phyloP scores from a whole-genome alignment of 1,284 basidiomycete species.

The Melanopsichium pennsylvanicum region DNA sequence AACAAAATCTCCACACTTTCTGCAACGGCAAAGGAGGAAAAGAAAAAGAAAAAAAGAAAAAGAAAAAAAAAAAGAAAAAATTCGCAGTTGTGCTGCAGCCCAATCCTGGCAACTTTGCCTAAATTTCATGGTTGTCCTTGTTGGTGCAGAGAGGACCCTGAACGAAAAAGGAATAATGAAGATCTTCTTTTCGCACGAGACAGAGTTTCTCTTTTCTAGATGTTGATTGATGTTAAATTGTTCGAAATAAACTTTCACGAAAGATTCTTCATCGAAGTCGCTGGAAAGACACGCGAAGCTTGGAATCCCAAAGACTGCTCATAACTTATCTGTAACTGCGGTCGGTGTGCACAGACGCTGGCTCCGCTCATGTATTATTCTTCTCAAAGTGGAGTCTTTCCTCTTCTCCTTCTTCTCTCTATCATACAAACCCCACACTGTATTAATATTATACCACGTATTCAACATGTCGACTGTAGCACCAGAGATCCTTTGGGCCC shows the following conservation, averaged over 20 bases:
- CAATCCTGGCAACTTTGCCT: conserved; percentile 1
- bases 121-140: no score
- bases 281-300: conserved; percentile 21
- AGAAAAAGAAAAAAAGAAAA: no score
- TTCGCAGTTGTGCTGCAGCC: conserved; percentile 1
- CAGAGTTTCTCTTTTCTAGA: no score
- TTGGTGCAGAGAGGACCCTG: conserved; percentile 8
- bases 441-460: background rate
- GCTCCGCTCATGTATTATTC: conserved; percentile 3
- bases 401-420: background rate
- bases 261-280: conserved; percentile 20
- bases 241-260: no score
- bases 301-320: no score
- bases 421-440: background rate
- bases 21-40: no score
- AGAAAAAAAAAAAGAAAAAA: conserved; percentile 21
- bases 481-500: conserved; percentile 65
- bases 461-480: conserved; percentile 49
- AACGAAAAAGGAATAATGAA: no score
- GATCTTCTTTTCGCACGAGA: conserved; percentile 39
- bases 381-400: conserved; percentile 20
- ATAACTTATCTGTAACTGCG: background rate
- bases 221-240: no score
- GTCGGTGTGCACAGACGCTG: background rate
- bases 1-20: conserved; percentile 6